Conservation (phyloP, 176 grass and related monocot species). For the Dendrocalamus sinicus region DNA sequence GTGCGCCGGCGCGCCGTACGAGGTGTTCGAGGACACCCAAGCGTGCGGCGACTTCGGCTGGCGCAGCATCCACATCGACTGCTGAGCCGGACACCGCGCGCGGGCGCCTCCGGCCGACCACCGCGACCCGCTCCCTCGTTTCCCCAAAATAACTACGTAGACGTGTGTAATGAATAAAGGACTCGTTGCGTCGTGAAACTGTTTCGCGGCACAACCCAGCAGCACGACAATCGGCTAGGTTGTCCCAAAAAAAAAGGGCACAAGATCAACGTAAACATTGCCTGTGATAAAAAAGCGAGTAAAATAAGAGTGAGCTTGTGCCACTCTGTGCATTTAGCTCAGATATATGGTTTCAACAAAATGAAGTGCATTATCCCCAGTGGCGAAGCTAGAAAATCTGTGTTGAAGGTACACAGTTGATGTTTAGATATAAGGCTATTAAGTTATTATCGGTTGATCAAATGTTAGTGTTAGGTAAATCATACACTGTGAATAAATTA, state of each 20-base stretch:
- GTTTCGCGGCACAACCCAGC: neutral
- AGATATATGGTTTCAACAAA: neutral
- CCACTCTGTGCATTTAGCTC: neutral
- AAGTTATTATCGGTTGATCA: too few species aligned
- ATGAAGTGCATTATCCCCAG: neutral
- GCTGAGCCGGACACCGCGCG: neutral
- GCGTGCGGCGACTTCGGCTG: conserved; percentile 41
- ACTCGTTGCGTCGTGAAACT: neutral
- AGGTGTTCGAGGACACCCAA: conserved; percentile 39
- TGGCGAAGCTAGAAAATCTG: too few species aligned
- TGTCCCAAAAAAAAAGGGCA: too few species aligned
- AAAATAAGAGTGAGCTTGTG: neutral
- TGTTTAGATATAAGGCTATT: too few species aligned
- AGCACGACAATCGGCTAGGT: neutral
- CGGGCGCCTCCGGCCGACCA: neutral
- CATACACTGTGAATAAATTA: too few species aligned
- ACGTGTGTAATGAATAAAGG: neutral
- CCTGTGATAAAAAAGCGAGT: neutral
- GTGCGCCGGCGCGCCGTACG: conserved; percentile 34
- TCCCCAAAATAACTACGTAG: neutral
- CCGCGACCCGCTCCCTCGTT: neutral
- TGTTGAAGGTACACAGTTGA: too few species aligned
- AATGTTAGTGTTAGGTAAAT: too few species aligned
- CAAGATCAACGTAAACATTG: neutral
- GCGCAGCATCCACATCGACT: conserved; percentile 46